Conservation (phyloP, 148 eudicot genomes). For the Limonium bicolor region DNA sequence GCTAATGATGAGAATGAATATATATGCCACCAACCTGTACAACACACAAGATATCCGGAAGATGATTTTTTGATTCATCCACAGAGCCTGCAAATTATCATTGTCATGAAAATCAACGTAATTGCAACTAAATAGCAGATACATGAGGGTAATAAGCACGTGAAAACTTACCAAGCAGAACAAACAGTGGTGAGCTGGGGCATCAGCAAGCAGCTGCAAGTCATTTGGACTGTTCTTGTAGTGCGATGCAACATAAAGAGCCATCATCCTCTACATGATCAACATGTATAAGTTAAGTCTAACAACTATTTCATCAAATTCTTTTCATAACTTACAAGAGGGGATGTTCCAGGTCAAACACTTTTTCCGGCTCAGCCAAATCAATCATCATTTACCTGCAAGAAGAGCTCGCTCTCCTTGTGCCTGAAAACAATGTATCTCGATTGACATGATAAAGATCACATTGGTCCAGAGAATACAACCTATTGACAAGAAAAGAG, state of each 20-base stretch:
- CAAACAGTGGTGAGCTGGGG: constrained; percentile 98
- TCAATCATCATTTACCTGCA: constrained; percentile 81
- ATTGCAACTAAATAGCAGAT: background rate
- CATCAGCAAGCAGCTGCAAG: constrained; percentile 92
- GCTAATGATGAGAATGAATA: background rate
- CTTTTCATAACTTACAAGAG: background rate
- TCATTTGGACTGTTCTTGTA: constrained; percentile 96
- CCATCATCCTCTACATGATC: constrained; percentile 90
- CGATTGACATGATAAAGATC: constrained; percentile 94
- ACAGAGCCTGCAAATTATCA: constrained; percentile 58
- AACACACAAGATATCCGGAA: constrained; percentile 94
- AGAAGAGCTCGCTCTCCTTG: constrained; percentile 79
- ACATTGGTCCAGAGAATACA: constrained; percentile 68
- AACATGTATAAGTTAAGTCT: constrained; percentile 5
- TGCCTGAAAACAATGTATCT: constrained; percentile 93
- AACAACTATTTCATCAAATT: background rate
- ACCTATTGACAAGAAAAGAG: constrained; percentile 21
- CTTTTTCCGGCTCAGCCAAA: too few species aligned
- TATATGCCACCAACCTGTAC: constrained; percentile 57
- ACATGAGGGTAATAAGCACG: background rate
- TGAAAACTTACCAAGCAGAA: constrained; percentile 58
- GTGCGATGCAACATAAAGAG: constrained; percentile 94
- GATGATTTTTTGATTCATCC: constrained; percentile 80
- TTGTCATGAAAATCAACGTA: background rate
- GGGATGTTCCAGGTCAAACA: too few species aligned